A percentile compares a stretch with the other conserved stretches of the same genome.
Evolutionary conservation across 192 early-diverging fungal genomes (phyloP).

Genomic region (Coemansia sp.): DNA sequence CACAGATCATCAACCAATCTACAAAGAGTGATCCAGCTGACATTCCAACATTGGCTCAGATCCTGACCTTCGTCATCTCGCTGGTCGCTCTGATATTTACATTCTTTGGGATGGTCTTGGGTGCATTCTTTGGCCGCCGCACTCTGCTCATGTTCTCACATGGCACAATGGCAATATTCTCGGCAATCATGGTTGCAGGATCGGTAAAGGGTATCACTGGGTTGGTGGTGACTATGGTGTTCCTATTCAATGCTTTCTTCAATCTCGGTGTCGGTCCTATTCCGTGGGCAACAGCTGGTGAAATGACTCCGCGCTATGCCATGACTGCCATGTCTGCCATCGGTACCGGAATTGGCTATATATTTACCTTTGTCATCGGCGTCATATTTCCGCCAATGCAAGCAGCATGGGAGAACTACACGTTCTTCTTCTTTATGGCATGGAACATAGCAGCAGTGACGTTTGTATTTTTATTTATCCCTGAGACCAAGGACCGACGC

Average conservation of each 20-base stretch:
- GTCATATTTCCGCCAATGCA: slow-evolving; percentile 64
- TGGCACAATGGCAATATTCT: slow-evolving; percentile 62
- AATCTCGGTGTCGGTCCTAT: slow-evolving; percentile 79
- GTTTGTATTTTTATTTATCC: slow-evolving; percentile 73
- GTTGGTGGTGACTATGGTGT: slow-evolving; percentile 65
- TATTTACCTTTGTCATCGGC: slow-evolving; percentile 60
- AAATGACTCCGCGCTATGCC: slow-evolving; percentile 74
- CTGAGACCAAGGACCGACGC: slow-evolving; percentile 80
- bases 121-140: slow-evolving; percentile 71
- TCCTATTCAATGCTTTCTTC: slow-evolving; percentile 75
- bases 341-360: slow-evolving; percentile 76
- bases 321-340: slow-evolving; percentile 68
- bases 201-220: slow-evolving; percentile 54
- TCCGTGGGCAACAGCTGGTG: slow-evolving; percentile 78
- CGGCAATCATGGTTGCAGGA: slow-evolving; percentile 64
- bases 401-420: slow-evolving; percentile 49
- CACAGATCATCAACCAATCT: slow-evolving; percentile 70
- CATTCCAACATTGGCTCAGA: slow-evolving; percentile 55
- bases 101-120: slow-evolving; percentile 54
- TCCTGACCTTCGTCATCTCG: slow-evolving; percentile 50
- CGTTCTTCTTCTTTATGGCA: slow-evolving; percentile 70
- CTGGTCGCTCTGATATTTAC: slow-evolving; percentile 50
- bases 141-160: slow-evolving; percentile 68
- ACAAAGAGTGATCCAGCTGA: slow-evolving; percentile 49
- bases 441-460: slow-evolving; percentile 62